phyloP scores from a whole-genome alignment of 257 asterid genomes.

The Euphrasia confusa region DNA sequence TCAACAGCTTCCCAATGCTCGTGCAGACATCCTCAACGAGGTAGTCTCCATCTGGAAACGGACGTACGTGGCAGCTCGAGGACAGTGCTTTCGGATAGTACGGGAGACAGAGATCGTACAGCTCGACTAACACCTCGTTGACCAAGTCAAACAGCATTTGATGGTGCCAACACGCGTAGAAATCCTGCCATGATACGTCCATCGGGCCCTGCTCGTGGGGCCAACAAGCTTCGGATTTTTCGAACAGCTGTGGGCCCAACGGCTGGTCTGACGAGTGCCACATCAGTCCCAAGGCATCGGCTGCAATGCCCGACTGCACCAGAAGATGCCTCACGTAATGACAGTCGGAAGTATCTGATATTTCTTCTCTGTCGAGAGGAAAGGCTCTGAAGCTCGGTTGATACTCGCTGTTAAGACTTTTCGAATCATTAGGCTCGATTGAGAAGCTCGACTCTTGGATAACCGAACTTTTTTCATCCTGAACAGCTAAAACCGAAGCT shows the following conservation, averaged over 20 bases:
- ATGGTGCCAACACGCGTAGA: conserved; percentile 47
- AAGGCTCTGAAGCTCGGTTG: neutral
- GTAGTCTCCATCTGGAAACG: conserved; percentile 41
- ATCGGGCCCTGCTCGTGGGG: conserved; percentile 34
- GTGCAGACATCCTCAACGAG: conserved; percentile 39
- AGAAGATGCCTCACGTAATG: conserved; percentile 55
- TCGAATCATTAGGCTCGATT: conserved; percentile 15
- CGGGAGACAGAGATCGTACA: conserved; percentile 45
- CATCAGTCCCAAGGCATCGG: conserved; percentile 29
- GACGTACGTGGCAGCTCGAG: conserved; percentile 39
- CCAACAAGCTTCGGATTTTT: conserved; percentile 55
- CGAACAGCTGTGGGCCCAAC: conserved; percentile 41
- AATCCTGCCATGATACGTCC: conserved; percentile 29
- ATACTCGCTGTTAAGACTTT: neutral
- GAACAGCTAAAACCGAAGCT: conserved; percentile 1
- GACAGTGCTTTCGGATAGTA: conserved; percentile 64
- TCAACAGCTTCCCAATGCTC: conserved; percentile 28
- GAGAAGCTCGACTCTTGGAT: conserved; percentile 15
- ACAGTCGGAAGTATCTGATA: conserved; percentile 32
- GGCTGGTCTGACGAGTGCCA: conserved; percentile 54
- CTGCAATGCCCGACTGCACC: conserved; percentile 48
- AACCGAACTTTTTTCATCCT: conserved; percentile 22
- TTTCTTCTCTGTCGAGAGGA: conserved; percentile 14
- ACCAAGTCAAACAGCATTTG: conserved; percentile 61
- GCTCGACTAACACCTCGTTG: conserved; percentile 46